Base-by-base conservation (phyloP, 352 stramenopile genomes). In the Pythium aquatile region DNA sequence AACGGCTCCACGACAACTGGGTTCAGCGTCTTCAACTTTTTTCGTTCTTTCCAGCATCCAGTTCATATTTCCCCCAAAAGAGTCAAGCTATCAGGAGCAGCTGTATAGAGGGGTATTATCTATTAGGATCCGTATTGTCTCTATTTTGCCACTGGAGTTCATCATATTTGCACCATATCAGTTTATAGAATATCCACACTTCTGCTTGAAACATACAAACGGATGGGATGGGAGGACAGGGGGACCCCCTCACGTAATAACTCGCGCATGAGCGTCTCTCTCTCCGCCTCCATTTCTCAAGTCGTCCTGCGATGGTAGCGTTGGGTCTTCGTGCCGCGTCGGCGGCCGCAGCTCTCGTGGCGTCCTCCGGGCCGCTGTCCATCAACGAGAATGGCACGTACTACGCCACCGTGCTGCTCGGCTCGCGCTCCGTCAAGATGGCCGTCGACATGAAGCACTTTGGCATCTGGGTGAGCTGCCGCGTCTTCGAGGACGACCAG, bases 341-440 rank as follows among this genome's bases (percentile, higher is more conserved):
- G 14, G 20, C 28, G 2, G 52, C 52, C 32, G 52, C 52, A n/a
- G 52, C 52, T 10, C 52, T 57, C 52, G 32, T 35, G 30, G 52
- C n/a, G 30, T 33, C 28, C 5, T 35, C 32, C 5, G 52, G 13
- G 17, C 28, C 29, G 52, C 39, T 61, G 1, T 29, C 35, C 10
- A n/a, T 62, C 55, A 62, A 37, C 3, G 55, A 55, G 42, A 62
- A 62, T 33, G 55, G 55, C 29, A 55, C 55, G 3, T 62, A 62
- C 55, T 14, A 26, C 5, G 24, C 55, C 24, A 62, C 40, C 28
- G 55, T 62, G n/a, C 24, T 28, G 42, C 55, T 62, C 16, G 55
- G 30, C 55, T 55, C 55, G 4, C 3, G 11, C 2, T 32, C 55
- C 37, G 55, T 62, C 3, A 53, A 46, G 20, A n/a, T 62, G 42